Conservation (phyloP, 805 yeast species). For the Sugiyamaella qingdaonensis region DNA sequence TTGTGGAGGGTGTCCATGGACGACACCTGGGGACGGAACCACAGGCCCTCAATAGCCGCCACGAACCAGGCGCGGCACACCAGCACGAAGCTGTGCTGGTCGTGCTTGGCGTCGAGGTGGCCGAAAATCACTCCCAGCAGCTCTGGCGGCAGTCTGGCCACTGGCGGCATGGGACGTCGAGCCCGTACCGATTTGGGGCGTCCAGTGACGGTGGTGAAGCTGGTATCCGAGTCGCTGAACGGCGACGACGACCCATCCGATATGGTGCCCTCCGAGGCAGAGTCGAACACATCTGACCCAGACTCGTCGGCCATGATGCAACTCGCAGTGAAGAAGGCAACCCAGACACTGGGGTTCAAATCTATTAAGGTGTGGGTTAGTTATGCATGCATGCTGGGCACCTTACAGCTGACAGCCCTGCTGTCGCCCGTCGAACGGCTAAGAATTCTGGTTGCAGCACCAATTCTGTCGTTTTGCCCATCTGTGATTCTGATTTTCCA, state of each 20-base stretch:
- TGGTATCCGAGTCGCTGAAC: background rate
- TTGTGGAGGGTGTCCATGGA: conserved; percentile 46
- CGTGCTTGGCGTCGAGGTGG: conserved; percentile 19
- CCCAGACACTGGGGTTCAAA: too few species aligned
- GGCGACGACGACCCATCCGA: conserved; percentile 2
- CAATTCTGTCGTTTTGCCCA: too few species aligned
- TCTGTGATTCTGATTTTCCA: too few species aligned
- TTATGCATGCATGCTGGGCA: too few species aligned
- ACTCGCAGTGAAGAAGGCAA: background rate
- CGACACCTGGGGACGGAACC: conserved; percentile 81
- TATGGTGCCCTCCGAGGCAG: background rate
- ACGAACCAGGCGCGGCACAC: conserved; percentile 81
- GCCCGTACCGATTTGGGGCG: background rate
- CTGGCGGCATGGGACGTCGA: conserved; percentile 10
- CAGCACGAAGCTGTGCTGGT: conserved; percentile 40
- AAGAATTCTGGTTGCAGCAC: too few species aligned
- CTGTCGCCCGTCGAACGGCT: too few species aligned
- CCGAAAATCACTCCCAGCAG: conserved; percentile 24
- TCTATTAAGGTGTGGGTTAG: too few species aligned
- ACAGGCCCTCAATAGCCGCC: conserved; percentile 69
- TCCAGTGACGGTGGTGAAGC: background rate
- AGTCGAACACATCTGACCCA: conserved; percentile 1
- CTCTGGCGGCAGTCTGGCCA: conserved; percentile 43
- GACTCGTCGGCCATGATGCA: background rate
- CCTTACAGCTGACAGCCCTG: too few species aligned